Conservation (phyloP, 208 protist genomes). For the Herpetomonas samuelpessoai region DNA sequence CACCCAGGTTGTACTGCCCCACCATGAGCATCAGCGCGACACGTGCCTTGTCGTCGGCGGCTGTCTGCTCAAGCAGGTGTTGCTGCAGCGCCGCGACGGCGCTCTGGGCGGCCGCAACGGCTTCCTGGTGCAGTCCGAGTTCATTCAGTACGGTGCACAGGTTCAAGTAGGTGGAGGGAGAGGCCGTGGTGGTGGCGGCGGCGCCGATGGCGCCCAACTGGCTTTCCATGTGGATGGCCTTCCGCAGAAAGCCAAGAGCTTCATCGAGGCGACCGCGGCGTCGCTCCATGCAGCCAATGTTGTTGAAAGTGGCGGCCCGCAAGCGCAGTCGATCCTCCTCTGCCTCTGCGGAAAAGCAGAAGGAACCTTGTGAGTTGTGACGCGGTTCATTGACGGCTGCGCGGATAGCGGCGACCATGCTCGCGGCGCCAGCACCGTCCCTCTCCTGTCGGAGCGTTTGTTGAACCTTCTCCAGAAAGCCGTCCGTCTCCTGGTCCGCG, state of each 20-base stretch:
- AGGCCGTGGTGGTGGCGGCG: conserved; percentile 13
- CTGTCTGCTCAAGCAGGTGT: conserved; percentile 31
- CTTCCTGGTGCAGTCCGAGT: conserved; percentile 63
- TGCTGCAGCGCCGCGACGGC: conserved; percentile 65
- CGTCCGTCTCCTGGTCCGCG: not conserved
- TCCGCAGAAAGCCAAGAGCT: conserved; percentile 58
- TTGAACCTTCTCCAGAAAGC: not conserved
- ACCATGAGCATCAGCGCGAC: conserved; percentile 78
- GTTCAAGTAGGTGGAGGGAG: conserved; percentile 81
- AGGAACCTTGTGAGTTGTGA: not conserved
- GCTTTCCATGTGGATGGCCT: conserved; percentile 59
- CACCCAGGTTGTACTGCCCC: conserved; percentile 82
- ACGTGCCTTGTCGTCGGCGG: conserved; percentile 8
- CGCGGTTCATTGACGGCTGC: conserved; percentile 12
- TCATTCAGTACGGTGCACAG: conserved; percentile 84
- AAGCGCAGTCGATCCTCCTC: conserved; percentile 56
- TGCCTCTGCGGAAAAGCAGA: conserved; percentile 23
- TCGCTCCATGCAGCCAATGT: conserved; percentile 87
- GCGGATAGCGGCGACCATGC: not conserved
- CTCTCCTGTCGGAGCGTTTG: not conserved
- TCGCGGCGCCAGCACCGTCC: conserved; percentile 1
- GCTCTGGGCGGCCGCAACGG: conserved; percentile 64
- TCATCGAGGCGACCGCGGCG: conserved; percentile 52
- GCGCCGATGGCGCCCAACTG: conserved; percentile 25
- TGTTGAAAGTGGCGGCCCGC: conserved; percentile 85